Percentiles rank a stretch among this genome's conserved stretches.
These are phyloP conservation scores for Lophium mytilinum DNA, from an alignment of 495 filamentous ascomycete genomes.

Conservation along the genomic window DNA sequence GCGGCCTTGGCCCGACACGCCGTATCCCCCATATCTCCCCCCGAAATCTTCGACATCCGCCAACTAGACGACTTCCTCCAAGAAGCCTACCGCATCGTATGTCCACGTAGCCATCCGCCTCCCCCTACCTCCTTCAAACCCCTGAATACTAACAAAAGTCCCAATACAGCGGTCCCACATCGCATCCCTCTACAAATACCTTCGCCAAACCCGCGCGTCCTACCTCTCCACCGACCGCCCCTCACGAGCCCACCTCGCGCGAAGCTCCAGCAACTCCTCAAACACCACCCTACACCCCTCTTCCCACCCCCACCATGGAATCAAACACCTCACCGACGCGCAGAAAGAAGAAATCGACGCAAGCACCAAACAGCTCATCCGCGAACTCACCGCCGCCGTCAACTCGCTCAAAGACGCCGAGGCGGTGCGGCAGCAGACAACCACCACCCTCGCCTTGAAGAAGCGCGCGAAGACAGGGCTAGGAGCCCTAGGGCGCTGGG, in stretches of 20 bases:
- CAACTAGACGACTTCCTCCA: constrained; percentile 81
- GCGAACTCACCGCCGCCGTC: constrained; percentile 70
- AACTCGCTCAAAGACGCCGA: constrained; percentile 72
- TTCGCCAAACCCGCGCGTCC: constrained; percentile 73
- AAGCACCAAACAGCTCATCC: constrained; percentile 70
- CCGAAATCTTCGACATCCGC: constrained; percentile 36
- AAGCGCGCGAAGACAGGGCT: constrained; percentile 51
- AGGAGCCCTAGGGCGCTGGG: constrained; percentile 63
- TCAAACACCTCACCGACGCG: constrained; percentile 37
- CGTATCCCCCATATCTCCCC: constrained; percentile 36
- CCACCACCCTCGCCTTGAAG: constrained; percentile 54
- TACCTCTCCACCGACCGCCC: constrained; percentile 75
- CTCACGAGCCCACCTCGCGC: constrained; percentile 35
- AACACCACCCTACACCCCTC: constrained; percentile 47
- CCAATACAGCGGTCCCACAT: constrained; percentile 72
- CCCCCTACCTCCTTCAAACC: not conserved
- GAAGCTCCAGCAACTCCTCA: constrained; percentile 27
- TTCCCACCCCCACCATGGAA: constrained; percentile 46
- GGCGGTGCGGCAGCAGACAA: constrained; percentile 66
- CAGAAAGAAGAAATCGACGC: constrained; percentile 65
- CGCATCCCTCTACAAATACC: constrained; percentile 61
- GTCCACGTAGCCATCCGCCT: constrained; percentile 16
- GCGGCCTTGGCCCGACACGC: constrained; percentile 54
- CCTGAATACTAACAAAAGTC: constrained; percentile 3
- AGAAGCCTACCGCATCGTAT: constrained; percentile 89